Evolutionary conservation across 176 grass and related monocot genomes (phyloP), one percentile per base, ranked within the genome.

Genomic region (Zoysia japonica): DNA sequence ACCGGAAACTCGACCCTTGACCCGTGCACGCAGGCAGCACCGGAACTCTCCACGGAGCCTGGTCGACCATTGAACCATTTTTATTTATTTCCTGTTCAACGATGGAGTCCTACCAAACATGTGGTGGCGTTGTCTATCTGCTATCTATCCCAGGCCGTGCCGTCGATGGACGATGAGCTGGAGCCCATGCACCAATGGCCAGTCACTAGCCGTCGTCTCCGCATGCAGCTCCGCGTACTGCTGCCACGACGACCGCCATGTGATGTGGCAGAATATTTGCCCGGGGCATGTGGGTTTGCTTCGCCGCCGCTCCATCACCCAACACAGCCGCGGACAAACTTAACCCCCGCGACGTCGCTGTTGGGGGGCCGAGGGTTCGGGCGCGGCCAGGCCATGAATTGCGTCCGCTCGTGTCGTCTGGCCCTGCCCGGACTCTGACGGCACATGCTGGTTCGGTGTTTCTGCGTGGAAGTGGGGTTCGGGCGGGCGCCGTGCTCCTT

Each of bases 151-250:
- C 71, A 47, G 28, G 8, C 20, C 28, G 28, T 28, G 50, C 57
- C 36, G 53, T 72, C 65, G 61, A 88, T 81, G 82, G 82, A 11
- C 3, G 87, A 17, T 88, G 81, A 88, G 71, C 87, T 85, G 87
- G 87, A 88, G 67, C 47, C 74, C 40, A 37, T n/a, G 74, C 78
- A 5, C 57, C 85, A 67, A 78, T 63, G 65, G 64, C 51, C 28
- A 40, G 37, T 56, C 3, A 9, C 44, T 45, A 45, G 44, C 6
- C 44, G 47, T 8, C 47, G 51, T 12, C 13, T 54, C 14, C 14
- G 14, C 51, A 54, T 54, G 51, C 28, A 16, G 51, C 40, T 47
- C 70, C 17, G 12, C 39, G 3, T 10, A 15, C 5, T 14, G 11
- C 52, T 14, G 12, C 17, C 12, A 10, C 13, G 6, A 47, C 9